Conservation (phyloP, 164 flowering plant genomes). For the Aristolochia contorta region DNA sequence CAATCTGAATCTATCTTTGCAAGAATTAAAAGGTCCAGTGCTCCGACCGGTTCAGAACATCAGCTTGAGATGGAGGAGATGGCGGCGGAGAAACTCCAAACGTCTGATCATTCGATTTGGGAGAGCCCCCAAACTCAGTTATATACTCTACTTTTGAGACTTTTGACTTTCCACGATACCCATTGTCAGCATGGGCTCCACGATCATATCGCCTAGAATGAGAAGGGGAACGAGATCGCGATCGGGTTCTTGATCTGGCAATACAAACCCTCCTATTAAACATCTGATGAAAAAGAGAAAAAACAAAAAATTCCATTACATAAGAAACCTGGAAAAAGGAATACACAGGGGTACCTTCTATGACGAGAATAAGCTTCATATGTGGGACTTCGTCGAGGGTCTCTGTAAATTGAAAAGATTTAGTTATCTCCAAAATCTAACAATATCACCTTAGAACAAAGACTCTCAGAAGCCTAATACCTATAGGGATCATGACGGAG, state of each 20-base stretch:
- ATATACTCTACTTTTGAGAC: conserved; percentile 84
- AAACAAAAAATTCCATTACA: not conserved
- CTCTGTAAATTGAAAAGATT: conserved; percentile 35
- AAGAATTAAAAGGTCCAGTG: conserved; percentile 92
- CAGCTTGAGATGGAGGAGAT: conserved; percentile 74
- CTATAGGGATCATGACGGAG: conserved; percentile 89
- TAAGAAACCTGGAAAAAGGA: not conserved
- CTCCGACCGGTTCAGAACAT: conserved; percentile 93
- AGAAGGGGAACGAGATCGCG: conserved; percentile 80
- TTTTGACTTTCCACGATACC: conserved; percentile 54
- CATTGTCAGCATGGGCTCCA: conserved; percentile 54
- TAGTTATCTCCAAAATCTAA: not conserved
- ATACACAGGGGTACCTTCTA: conserved; percentile 45
- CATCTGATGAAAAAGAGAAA: not conserved
- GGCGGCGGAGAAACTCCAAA: conserved; percentile 82
- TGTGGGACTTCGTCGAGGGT: conserved; percentile 80
- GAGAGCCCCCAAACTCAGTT: conserved; percentile 91
- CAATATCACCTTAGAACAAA: not conserved
- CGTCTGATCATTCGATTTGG: conserved; percentile 51
- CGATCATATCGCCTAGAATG: conserved; percentile 65
- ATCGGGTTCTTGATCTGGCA: conserved; percentile 59
- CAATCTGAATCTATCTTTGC: conserved; percentile 67
- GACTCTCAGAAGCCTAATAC: conserved; percentile 20
- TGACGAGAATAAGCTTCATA: conserved; percentile 94
- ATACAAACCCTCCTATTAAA: conserved; percentile 2